A percentile compares a stretch with the other conserved stretches of the same genome.
phyloP scores from a whole-genome alignment of 495 filamentous ascomycete genomes.

The Neurospora intermedia region DNA sequence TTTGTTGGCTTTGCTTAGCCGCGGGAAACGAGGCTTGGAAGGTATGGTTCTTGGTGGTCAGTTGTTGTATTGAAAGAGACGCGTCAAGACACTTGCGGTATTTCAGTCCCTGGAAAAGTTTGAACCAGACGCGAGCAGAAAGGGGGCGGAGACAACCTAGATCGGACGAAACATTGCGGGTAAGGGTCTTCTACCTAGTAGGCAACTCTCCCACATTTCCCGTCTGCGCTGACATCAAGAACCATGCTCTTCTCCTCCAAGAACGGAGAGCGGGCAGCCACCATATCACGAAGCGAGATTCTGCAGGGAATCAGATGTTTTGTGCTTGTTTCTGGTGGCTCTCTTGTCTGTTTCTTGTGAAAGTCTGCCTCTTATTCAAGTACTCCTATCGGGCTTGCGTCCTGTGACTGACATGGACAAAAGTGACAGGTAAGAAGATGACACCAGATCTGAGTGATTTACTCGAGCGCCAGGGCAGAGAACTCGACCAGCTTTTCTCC shows the following conservation, averaged over 20 bases:
- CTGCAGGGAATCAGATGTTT: no score
- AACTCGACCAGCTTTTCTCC: no score
- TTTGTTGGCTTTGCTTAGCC: neutral
- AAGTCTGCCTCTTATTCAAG: no score
- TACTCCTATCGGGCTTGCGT: no score
- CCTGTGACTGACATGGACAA: no score
- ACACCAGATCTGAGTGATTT: no score
- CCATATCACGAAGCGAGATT: no score
- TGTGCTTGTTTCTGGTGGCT: no score
- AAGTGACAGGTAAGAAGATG: no score
- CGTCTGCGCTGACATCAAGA: neutral
- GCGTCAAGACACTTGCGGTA: neutral
- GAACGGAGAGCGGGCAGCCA: no score
- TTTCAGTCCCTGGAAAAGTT: neutral
- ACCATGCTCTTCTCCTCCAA: neutral
- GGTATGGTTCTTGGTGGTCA: neutral
- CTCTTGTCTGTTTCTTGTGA: no score
- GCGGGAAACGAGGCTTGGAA: neutral
- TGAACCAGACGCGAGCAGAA: neutral
- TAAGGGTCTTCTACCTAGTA: neutral
- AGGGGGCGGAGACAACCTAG: neutral
- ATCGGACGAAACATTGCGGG: neutral
- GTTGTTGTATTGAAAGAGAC: neutral
- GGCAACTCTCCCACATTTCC: neutral
- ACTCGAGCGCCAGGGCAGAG: no score